phyloP scores from a whole-genome alignment of 768 basidiomycete species.

The Lactarius sp. region DNA sequence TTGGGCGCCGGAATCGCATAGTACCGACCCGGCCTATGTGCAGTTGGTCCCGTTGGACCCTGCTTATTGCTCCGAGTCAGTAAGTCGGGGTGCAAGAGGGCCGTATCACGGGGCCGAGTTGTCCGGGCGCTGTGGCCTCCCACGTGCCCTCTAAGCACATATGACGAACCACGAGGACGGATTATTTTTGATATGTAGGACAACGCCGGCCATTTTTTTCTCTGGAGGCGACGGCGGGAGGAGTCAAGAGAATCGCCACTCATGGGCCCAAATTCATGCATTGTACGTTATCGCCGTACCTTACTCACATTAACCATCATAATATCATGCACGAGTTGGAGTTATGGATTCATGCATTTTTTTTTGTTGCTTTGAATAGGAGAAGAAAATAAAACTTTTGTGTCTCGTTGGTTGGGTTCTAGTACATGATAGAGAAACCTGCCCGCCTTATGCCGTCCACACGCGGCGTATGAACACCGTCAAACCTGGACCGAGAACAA shows the following conservation, averaged over 20 bases:
- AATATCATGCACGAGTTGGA: neutral
- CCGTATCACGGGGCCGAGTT: neutral
- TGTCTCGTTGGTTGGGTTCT: neutral
- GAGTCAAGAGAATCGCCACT: too few species aligned
- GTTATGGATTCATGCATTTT: neutral
- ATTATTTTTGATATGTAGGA: neutral
- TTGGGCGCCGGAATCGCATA: conserved; percentile 21
- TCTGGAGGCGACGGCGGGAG: too few species aligned
- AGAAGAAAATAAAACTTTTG: neutral
- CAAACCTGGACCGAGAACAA: conserved; percentile 48
- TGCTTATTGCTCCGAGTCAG: neutral
- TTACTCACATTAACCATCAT: neutral
- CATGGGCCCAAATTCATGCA: too few species aligned
- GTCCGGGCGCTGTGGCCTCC: neutral
- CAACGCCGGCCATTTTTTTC: neutral
- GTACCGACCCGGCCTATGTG: neutral
- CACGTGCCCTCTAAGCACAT: neutral
- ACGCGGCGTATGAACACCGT: conserved; percentile 79
- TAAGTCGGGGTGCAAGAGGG: neutral
- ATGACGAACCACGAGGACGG: neutral
- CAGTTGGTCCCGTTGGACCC: neutral
- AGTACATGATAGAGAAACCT: neutral
- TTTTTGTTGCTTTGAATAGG: neutral
- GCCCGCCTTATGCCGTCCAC: conserved; percentile 63
- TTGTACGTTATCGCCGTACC: too few species aligned